A percentile compares a stretch with the other conserved stretches of the same genome.
Evolutionary conservation across 2,329 filamentous ascomycete species (phyloP).

Genomic region (Verticillium albo-atrum): DNA sequence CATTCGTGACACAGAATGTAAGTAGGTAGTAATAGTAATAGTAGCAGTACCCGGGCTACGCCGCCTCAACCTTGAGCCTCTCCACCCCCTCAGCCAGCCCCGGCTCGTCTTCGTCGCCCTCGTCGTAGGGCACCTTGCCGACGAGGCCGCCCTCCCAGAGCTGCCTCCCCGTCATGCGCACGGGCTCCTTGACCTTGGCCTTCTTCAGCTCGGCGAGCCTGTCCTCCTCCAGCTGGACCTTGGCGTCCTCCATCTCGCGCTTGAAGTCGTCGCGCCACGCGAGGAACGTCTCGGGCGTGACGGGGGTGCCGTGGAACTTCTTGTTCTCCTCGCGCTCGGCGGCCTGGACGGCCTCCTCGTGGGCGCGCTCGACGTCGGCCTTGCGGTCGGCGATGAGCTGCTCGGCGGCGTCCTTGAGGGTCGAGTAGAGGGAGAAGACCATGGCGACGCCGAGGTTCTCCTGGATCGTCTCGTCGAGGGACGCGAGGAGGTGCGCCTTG

Average conservation of each 20-base stretch:
- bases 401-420: constrained; percentile 89
- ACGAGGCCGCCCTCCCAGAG: constrained; percentile 74
- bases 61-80: constrained; percentile 65
- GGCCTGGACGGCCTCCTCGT: constrained; percentile 49
- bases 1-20: too few relatives aligned
- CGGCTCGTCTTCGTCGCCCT: constrained; percentile 62
- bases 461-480: constrained; percentile 70
- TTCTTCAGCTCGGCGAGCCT: constrained; percentile 79
- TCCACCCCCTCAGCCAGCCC: constrained; percentile 59
- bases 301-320: constrained; percentile 89
- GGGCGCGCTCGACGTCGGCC: constrained; percentile 54
- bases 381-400: constrained; percentile 71
- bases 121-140: constrained; percentile 61
- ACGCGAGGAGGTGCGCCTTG: constrained; percentile 66
- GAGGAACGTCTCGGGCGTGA: constrained; percentile 81
- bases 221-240: constrained; percentile 66
- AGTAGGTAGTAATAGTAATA: too few relatives aligned
- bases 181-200: constrained; percentile 69
- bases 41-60: too few relatives aligned
- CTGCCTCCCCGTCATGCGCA: constrained; percentile 68
- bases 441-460: constrained; percentile 97
- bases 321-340: constrained; percentile 89
- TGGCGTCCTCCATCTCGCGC: constrained; percentile 74
- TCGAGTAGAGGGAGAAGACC: constrained; percentile 86
- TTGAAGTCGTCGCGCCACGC: constrained; percentile 77